Percentiles rank a stretch among this genome's conserved stretches.
These are phyloP conservation scores for Exobasidium rhododendri DNA, from an alignment of 1,284 basidiomycete genomes.

Conservation along the genomic window DNA sequence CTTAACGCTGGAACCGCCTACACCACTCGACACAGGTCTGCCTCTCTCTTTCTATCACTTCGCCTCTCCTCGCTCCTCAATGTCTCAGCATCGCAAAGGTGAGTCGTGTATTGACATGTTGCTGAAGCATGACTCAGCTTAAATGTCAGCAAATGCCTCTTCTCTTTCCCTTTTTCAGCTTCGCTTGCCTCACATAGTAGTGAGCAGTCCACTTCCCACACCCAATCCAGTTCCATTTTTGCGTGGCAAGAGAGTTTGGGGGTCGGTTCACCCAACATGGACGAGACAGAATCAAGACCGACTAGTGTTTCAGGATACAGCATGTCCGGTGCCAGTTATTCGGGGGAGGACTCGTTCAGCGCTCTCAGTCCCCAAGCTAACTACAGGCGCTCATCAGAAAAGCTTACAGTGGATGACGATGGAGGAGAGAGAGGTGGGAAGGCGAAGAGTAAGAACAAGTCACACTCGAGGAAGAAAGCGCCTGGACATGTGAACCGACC, in stretches of 20 bases:
- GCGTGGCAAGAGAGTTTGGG: background rate
- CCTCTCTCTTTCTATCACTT: too few relatives aligned
- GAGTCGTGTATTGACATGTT: too few relatives aligned
- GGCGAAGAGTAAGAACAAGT: slow-evolving; percentile 13
- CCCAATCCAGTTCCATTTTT: background rate
- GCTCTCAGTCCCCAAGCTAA: background rate
- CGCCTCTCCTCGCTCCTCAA: background rate
- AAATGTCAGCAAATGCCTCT: too few relatives aligned
- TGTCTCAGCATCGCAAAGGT: background rate
- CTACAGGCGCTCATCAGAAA: background rate
- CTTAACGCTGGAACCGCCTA: background rate
- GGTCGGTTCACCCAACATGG: background rate
- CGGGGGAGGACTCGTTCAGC: background rate
- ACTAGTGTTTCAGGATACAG: background rate
- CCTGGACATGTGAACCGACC: slow-evolving; percentile 77
- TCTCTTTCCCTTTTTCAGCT: too few relatives aligned
- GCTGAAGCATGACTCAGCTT: too few relatives aligned
- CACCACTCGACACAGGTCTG: background rate
- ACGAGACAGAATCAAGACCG: background rate
- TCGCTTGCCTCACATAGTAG: too few relatives aligned
- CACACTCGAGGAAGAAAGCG: slow-evolving; percentile 39
- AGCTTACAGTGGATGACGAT: too few relatives aligned
- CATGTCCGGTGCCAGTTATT: background rate
- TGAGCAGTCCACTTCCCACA: too few relatives aligned
- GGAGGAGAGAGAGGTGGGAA: too few relatives aligned